phyloP scores from a whole-genome alignment of 345 rosid genomes.

The Lepidium didymum region DNA sequence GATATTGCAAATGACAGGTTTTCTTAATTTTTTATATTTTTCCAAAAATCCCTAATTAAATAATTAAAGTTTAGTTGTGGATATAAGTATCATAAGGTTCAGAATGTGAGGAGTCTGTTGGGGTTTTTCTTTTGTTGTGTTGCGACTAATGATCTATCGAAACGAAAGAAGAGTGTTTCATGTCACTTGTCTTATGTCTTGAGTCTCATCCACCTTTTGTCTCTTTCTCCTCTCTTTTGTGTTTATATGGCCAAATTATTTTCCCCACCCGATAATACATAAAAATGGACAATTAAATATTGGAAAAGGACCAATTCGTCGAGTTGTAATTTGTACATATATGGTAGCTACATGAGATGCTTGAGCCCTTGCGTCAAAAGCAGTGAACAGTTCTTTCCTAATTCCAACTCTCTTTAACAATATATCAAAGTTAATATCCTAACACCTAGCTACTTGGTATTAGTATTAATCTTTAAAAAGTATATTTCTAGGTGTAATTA shows the following conservation, averaged over 20 bases:
- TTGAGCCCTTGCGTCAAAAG: neutral
- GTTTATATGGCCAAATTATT: neutral
- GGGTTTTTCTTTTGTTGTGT: constrained; percentile 13
- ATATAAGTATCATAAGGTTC: neutral
- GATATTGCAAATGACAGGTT: too few relatives aligned
- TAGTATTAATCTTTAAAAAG: neutral
- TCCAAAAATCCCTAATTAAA: neutral
- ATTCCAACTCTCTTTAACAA: neutral
- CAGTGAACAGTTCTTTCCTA: neutral
- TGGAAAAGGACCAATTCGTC: constrained; percentile 14
- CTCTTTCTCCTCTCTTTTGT: constrained; percentile 1
- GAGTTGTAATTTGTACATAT: constrained; percentile 1
- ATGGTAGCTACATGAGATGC: neutral
- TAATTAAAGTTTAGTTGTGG: neutral
- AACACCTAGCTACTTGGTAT: neutral
- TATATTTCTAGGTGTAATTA: neutral
- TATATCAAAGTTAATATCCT: neutral
- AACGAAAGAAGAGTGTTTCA: neutral
- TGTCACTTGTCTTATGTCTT: neutral
- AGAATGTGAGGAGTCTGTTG: neutral
- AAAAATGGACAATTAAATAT: neutral
- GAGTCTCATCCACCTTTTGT: neutral
- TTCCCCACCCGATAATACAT: neutral
- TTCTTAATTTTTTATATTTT: too few relatives aligned
- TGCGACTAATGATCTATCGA: constrained; percentile 10